Conservation (phyloP, 148 eudicot species). For the Rhododendron henanense region DNA sequence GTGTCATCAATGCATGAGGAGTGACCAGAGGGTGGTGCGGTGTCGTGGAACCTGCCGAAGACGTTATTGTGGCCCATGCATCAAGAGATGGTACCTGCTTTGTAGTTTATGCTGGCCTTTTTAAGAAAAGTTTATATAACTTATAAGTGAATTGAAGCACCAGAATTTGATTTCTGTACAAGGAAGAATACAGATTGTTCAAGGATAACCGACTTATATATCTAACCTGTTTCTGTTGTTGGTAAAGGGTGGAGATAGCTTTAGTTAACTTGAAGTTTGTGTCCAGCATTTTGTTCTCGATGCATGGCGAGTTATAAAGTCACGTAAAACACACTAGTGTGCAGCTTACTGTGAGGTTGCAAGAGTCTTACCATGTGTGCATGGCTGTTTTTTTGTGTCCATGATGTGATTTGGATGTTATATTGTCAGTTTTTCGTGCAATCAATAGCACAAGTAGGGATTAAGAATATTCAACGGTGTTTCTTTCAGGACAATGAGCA, state of each 20-base stretch:
- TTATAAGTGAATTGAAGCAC: neutral
- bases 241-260: neutral
- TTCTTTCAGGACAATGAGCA: too few relatives aligned
- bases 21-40: conserved; percentile 19
- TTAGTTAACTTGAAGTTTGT: neutral
- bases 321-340: too few relatives aligned
- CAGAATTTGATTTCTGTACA: neutral
- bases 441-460: too few relatives aligned
- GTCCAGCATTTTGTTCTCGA: too few relatives aligned
- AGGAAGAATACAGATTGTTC: neutral
- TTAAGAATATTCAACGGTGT: too few relatives aligned
- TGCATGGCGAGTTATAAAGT: too few relatives aligned
- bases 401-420: too few relatives aligned
- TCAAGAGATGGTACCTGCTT: conserved; percentile 22
- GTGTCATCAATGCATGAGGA: conserved; percentile 28
- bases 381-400: too few relatives aligned
- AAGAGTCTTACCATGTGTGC: too few relatives aligned
- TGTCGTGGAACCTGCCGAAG: conserved; percentile 9
- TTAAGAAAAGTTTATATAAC: neutral
- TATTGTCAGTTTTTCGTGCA: too few relatives aligned
- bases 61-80: conserved; percentile 21
- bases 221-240: neutral
- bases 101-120: neutral
- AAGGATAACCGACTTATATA: neutral
- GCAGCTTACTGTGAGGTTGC: too few relatives aligned